A percentile compares a stretch with the other conserved stretches of the same genome.
phyloP scores from a whole-genome alignment of 75 land plant genomes.

The Pinus taeda region DNA sequence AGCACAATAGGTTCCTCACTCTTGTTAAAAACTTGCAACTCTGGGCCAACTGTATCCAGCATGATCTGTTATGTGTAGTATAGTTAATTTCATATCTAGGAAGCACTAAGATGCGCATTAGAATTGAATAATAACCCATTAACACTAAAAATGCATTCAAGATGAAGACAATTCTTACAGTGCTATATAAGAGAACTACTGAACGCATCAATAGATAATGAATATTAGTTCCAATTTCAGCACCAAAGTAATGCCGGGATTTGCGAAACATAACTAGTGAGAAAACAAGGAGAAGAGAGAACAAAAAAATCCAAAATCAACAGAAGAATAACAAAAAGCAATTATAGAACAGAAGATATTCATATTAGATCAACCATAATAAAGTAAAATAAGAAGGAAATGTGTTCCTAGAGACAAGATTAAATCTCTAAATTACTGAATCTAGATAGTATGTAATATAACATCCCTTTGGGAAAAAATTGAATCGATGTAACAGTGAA shows the following conservation, averaged over 20 bases:
- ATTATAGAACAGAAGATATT: background rate
- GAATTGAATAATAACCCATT: background rate
- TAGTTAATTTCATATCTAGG: background rate
- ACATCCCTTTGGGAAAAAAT: background rate
- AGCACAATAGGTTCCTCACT: conserved; percentile 60
- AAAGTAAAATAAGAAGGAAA: background rate
- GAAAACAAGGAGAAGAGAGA: background rate
- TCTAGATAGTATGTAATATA: background rate
- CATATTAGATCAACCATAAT: background rate
- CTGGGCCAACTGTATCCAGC: conserved; percentile 94
- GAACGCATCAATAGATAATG: background rate
- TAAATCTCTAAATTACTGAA: background rate
- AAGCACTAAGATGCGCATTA: background rate
- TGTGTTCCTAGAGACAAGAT: background rate
- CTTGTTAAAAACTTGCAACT: conserved; percentile 74
- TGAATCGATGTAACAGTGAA: background rate
- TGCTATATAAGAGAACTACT: background rate
- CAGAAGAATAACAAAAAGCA: background rate
- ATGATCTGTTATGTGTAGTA: conserved; percentile 50
- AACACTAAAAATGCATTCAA: background rate
- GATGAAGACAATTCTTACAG: background rate
- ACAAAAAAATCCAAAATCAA: background rate
- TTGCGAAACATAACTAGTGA: background rate
- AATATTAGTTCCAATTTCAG: background rate
- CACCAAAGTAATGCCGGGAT: background rate